A percentile compares a stretch with the other conserved stretches of the same genome.
These are phyloP conservation scores for Laburnicola sp. DNA, from an alignment of 2,329 filamentous ascomycete genomes.

Conservation along the genomic window DNA sequence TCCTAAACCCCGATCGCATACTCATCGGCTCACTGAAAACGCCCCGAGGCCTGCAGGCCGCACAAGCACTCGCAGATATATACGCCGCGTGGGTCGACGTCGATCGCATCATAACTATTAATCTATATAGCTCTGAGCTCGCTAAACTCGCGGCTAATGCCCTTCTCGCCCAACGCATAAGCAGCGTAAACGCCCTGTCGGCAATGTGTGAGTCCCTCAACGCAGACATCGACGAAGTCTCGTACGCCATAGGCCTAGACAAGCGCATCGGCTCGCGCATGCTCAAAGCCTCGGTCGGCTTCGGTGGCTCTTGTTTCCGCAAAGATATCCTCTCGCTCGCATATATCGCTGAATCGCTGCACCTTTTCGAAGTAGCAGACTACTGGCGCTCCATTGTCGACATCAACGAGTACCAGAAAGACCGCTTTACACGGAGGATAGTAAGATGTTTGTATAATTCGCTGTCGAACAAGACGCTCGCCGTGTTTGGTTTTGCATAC, in stretches of 20 bases:
- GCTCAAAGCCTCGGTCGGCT: slow-evolving; percentile 74
- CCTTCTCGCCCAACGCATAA: slow-evolving; percentile 78
- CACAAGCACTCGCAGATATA: slow-evolving; percentile 64
- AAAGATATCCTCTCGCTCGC: slow-evolving; percentile 76
- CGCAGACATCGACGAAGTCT: slow-evolving; percentile 74
- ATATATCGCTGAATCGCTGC: slow-evolving; percentile 71
- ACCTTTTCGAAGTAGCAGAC: slow-evolving; percentile 69
- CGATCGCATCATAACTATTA: slow-evolving; percentile 69
- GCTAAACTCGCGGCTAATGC: slow-evolving; percentile 79
- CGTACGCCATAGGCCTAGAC: slow-evolving; percentile 69
- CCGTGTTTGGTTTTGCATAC: slow-evolving; percentile 75
- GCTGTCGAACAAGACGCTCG: slow-evolving; percentile 68
- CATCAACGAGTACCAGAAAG: slow-evolving; percentile 76
- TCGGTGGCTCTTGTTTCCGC: slow-evolving; percentile 79
- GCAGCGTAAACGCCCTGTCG: slow-evolving; percentile 79
- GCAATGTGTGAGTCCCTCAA: slow-evolving; percentile 77
- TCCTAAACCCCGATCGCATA: slow-evolving; percentile 72
- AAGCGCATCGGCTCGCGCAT: slow-evolving; percentile 72
- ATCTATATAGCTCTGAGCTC: slow-evolving; percentile 77
- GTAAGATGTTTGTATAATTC: slow-evolving; percentile 69
- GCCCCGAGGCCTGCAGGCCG: slow-evolving; percentile 62
- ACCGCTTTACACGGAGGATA: slow-evolving; percentile 64
- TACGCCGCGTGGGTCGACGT: slow-evolving; percentile 73
- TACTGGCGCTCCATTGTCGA: slow-evolving; percentile 76
- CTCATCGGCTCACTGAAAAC: slow-evolving; percentile 72